Conservation (phyloP, 2,329 filamentous ascomycete species). For the Teratosphaeria epicoccoides region DNA sequence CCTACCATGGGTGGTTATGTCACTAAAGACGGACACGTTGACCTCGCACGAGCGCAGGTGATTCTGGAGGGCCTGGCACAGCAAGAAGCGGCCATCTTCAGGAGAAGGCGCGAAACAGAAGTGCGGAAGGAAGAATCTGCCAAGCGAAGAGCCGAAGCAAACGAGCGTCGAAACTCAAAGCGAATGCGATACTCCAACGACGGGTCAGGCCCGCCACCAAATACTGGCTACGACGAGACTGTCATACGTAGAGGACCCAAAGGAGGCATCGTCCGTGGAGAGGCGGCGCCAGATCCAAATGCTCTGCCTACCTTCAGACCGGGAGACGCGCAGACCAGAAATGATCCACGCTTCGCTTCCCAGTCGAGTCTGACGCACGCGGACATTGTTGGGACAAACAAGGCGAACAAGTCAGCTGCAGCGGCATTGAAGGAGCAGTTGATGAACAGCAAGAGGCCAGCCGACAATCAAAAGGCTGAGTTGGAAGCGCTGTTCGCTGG, state of each 20-base stretch:
- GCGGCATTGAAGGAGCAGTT: conserved; percentile 76
- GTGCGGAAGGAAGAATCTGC: conserved; percentile 70
- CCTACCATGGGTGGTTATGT: conserved; percentile 89
- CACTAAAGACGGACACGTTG: conserved; percentile 87
- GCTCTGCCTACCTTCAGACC: conserved; percentile 49
- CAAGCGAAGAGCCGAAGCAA: conserved; percentile 66
- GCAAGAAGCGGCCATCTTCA: conserved; percentile 90
- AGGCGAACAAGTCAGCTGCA: conserved; percentile 89
- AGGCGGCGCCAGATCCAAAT: conserved; percentile 27
- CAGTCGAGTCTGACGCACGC: conserved; percentile 63
- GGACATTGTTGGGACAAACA: conserved; percentile 65
- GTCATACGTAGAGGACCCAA: conserved; percentile 24
- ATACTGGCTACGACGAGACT: conserved; percentile 22
- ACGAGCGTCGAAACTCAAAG: conserved; percentile 41
- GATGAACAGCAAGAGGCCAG: conserved; percentile 36
- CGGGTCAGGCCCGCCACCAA: conserved; percentile 12
- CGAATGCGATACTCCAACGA: conserved; percentile 20
- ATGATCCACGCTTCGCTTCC: conserved; percentile 36
- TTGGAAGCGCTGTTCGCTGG: conserved; percentile 20
- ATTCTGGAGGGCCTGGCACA: conserved; percentile 82
- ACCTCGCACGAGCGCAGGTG: conserved; percentile 73
- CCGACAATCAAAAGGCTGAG: conserved; percentile 21
- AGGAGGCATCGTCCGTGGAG: conserved; percentile 24
- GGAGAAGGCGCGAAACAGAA: conserved; percentile 72
- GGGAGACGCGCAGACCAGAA: conserved; percentile 42